Evolutionary conservation across 768 basidiomycete genomes (phyloP).

Genomic region (Leccinum olivaceopallidum): DNA sequence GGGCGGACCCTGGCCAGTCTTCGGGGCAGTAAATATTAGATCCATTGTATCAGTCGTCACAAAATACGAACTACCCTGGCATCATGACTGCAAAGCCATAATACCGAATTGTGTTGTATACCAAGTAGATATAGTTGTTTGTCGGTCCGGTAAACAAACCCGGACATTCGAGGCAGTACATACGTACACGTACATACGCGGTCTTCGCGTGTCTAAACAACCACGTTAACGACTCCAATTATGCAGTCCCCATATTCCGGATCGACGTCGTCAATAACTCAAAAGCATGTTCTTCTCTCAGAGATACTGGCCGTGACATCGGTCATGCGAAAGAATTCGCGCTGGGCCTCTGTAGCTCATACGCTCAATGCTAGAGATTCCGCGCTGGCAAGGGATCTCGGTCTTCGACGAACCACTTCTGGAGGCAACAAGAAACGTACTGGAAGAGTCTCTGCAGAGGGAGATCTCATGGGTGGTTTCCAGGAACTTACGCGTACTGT

Average conservation of each 20-base stretch:
- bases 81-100: neutral
- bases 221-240: neutral
- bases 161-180: neutral
- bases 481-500: conserved; percentile 78
- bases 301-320: conserved; percentile 92
- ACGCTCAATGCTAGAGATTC: conserved; percentile 63
- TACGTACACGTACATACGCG: neutral
- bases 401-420: conserved; percentile 62
- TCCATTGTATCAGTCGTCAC: conserved; percentile 14
- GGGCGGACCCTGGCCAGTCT: conserved; percentile 41
- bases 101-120: neutral
- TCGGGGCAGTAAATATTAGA: conserved; percentile 35
- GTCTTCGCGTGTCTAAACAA: neutral
- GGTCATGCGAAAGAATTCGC: conserved; percentile 95
- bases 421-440: conserved; percentile 42
- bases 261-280: conserved; percentile 41
- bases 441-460: conserved; percentile 63
- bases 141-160: conserved; percentile 12
- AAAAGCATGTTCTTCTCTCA: conserved; percentile 79
- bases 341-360: conserved; percentile 83
- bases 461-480: conserved; percentile 88
- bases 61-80: conserved; percentile 8
- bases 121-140: conserved; percentile 21
- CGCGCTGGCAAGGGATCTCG: conserved; percentile 71
- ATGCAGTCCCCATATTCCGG: conserved; percentile 19